Evolutionary conservation across 495 filamentous ascomycete species (phyloP).

Genomic region (Friedmanniomyces simplex): DNA sequence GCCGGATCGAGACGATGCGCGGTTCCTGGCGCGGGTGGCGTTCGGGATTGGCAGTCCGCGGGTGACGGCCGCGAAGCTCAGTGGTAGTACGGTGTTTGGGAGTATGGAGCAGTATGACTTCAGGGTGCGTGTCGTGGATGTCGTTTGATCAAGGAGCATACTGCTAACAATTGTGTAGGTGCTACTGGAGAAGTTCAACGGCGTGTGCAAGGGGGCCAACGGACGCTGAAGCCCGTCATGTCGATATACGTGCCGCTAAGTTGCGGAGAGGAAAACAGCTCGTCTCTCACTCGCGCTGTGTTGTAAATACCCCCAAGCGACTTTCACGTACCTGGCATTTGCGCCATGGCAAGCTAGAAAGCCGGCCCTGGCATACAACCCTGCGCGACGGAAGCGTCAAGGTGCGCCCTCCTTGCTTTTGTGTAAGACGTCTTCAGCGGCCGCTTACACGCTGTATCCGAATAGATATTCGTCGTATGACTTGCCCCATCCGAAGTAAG

Average conservation of each 20-base stretch:
- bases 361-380: too few species aligned
- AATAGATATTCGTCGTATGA: too few species aligned
- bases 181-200: not conserved
- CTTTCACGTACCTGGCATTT: too few species aligned
- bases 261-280: not conserved
- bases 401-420: too few species aligned
- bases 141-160: not conserved
- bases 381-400: too few species aligned
- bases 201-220: not conserved
- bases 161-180: not conserved
- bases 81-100: constrained; percentile 36
- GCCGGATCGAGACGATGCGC: constrained; percentile 41
- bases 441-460: too few species aligned
- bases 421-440: too few species aligned
- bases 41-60: constrained; percentile 50
- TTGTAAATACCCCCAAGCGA: too few species aligned
- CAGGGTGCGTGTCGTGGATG: not conserved
- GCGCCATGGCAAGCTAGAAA: too few species aligned
- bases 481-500: not conserved
- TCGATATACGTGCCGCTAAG: not conserved
- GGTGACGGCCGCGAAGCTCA: constrained; percentile 35
- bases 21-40: constrained; percentile 44
- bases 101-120: constrained; percentile 31
- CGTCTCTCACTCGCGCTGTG: not conserved
- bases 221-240: not conserved